Conservation (phyloP, 2,329 filamentous ascomycete genomes). For the Metarhizium robertsii region DNA sequence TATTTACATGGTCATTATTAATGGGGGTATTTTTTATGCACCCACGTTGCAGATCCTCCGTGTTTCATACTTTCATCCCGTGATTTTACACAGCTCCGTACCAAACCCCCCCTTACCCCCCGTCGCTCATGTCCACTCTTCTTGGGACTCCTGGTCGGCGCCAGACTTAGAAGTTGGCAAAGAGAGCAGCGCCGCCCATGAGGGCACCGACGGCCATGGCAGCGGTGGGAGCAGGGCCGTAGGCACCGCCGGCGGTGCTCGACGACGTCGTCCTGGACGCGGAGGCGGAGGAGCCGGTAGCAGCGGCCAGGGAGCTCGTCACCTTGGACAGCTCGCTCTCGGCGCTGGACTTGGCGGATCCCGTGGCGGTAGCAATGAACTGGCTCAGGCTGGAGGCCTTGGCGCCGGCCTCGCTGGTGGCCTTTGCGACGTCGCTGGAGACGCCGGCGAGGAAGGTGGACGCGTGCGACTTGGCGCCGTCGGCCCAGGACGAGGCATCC, state of each 20-base stretch:
- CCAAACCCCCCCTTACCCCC: no score
- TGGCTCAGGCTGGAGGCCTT: slow-evolving; percentile 14
- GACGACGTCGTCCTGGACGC: not conserved
- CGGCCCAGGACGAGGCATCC: not conserved
- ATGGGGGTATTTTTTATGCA: no score
- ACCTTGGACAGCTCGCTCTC: slow-evolving; percentile 12
- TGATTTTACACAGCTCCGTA: no score
- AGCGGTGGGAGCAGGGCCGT: slow-evolving; percentile 28
- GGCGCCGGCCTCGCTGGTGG: slow-evolving; percentile 13
- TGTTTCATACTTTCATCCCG: no score
- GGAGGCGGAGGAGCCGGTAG: slow-evolving; percentile 10
- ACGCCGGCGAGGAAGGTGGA: slow-evolving; percentile 1
- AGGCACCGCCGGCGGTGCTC: slow-evolving; percentile 10
- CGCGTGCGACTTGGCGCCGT: slow-evolving; percentile 6
- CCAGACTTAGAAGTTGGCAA: slow-evolving; percentile 31
- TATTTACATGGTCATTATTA: not conserved
- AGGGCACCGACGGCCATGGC: slow-evolving; percentile 36
- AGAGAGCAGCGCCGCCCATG: slow-evolving; percentile 35
- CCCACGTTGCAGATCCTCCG: no score
- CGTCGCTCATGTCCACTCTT: no score
- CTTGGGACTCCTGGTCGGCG: no score
- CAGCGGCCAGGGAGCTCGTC: slow-evolving; percentile 7
- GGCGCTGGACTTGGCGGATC: slow-evolving; percentile 10
- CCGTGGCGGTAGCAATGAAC: slow-evolving; percentile 12
- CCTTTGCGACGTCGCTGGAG: slow-evolving; percentile 7